phyloP scores from a whole-genome alignment of 257 asterid species.

The Ocimum tenuiflorum region DNA sequence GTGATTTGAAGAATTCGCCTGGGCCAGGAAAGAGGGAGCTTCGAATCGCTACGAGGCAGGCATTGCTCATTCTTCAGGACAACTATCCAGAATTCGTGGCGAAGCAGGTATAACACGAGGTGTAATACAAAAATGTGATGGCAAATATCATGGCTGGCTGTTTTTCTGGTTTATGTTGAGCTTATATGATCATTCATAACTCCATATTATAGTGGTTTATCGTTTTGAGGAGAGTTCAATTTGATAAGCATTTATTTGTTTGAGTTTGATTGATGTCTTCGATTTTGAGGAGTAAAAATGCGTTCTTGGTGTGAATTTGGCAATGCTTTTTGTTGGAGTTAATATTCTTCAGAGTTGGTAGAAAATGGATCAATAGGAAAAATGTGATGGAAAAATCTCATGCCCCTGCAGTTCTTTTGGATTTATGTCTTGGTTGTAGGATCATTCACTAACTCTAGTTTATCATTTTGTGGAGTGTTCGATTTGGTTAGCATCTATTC shows the following conservation, averaged over 20 bases:
- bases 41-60: slow-evolving; percentile 70
- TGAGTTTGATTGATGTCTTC: neutral
- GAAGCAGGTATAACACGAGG: slow-evolving; percentile 53
- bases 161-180: neutral
- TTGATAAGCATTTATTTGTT: too few species aligned
- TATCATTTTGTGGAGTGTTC: neutral
- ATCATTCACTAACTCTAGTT: neutral
- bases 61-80: slow-evolving; percentile 81
- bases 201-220: too few species aligned
- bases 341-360: neutral
- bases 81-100: slow-evolving; percentile 90
- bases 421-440: neutral
- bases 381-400: neutral
- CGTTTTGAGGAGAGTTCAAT: too few species aligned
- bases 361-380: neutral
- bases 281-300: neutral
- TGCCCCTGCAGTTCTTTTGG: neutral
- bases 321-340: neutral
- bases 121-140: neutral
- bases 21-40: slow-evolving; percentile 75
- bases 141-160: neutral
- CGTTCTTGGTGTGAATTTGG: neutral
- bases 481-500: neutral
- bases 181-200: neutral
- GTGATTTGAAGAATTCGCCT: slow-evolving; percentile 86